A percentile compares a stretch with the other conserved stretches of the same genome.
Conservation (phyloP, 139 green algal genomes). For the Auxenochlorella pyrenoidosa region DNA sequence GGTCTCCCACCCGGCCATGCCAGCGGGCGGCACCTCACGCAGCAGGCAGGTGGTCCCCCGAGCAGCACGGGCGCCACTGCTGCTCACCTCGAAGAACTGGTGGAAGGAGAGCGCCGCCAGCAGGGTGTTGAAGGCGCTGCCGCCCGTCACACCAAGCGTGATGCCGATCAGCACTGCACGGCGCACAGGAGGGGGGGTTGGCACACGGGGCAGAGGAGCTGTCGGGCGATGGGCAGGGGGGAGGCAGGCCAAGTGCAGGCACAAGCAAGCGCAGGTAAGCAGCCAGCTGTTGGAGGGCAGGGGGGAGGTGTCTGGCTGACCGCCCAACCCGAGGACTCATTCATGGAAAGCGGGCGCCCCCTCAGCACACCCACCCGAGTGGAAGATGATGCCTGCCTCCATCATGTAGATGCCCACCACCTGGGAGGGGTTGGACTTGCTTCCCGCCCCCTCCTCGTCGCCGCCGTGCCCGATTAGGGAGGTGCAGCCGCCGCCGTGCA, state of each 20-base stretch:
- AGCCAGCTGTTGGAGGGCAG: too few species aligned
- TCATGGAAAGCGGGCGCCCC: too few species aligned
- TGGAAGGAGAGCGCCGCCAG: conserved; percentile 33
- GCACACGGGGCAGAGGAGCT: too few species aligned
- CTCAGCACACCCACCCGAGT: conserved; percentile 35
- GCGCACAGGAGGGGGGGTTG: neutral
- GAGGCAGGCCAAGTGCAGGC: too few species aligned
- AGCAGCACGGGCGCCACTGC: too few species aligned
- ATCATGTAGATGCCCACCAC: conserved; percentile 37
- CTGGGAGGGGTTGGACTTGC: conserved; percentile 7
- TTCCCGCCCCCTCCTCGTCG: neutral
- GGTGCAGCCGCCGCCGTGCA: conserved; percentile 15
- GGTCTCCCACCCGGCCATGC: too few species aligned
- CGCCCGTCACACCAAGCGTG: conserved; percentile 33
- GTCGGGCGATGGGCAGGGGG: neutral
- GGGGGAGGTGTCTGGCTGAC: too few species aligned
- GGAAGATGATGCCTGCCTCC: conserved; percentile 57
- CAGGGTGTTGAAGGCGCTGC: conserved; percentile 37
- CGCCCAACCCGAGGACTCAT: too few species aligned
- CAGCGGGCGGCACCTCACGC: too few species aligned
- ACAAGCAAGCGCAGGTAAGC: too few species aligned
- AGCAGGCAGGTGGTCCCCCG: too few species aligned
- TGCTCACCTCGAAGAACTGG: conserved; percentile 19
- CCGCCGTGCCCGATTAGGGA: neutral
- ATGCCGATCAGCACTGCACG: conserved; percentile 42